Evolutionary conservation across 306 rosid species (phyloP).

Genomic region (Glycyrrhiza uralensis): DNA sequence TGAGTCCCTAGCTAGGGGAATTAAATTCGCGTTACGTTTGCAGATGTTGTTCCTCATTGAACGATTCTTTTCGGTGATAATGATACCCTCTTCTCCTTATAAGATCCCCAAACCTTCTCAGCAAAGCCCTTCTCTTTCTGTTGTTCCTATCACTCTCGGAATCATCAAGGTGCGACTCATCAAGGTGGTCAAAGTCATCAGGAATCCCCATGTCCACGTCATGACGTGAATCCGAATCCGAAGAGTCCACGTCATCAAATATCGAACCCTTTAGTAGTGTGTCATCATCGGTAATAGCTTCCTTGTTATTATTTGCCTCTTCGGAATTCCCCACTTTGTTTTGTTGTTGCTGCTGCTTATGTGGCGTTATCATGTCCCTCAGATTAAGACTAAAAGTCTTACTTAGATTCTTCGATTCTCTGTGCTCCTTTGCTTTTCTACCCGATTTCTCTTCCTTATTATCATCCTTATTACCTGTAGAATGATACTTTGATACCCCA

Average conservation of each 20-base stretch:
- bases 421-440: conserved; percentile 33
- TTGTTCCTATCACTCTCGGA: conserved; percentile 49
- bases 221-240: conserved; percentile 38
- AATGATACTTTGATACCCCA: too few relatives aligned
- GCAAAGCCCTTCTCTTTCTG: conserved; percentile 69
- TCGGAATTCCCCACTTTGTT: conserved; percentile 32
- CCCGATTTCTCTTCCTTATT: conserved; percentile 28
- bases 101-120: conserved; percentile 82
- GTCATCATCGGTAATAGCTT: conserved; percentile 29
- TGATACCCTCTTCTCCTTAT: conserved; percentile 47
- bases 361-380: conserved; percentile 37
- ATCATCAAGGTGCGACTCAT: conserved; percentile 48
- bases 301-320: conserved; percentile 29
- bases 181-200: conserved; percentile 46
- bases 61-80: conserved; percentile 33
- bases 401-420: conserved; percentile 25
- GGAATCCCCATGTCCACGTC: conserved; percentile 38
- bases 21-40: conserved; percentile 8
- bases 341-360: conserved; percentile 28
- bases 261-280: conserved; percentile 51
- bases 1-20: too few relatives aligned
- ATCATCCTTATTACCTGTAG: too few relatives aligned
- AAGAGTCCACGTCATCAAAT: conserved; percentile 47
- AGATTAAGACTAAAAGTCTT: conserved; percentile 43
- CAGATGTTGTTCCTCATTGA: conserved; percentile 36